These are phyloP conservation scores for Podila epicladia DNA, from an alignment of 192 early-diverging fungal genomes.

Conservation along the genomic window DNA sequence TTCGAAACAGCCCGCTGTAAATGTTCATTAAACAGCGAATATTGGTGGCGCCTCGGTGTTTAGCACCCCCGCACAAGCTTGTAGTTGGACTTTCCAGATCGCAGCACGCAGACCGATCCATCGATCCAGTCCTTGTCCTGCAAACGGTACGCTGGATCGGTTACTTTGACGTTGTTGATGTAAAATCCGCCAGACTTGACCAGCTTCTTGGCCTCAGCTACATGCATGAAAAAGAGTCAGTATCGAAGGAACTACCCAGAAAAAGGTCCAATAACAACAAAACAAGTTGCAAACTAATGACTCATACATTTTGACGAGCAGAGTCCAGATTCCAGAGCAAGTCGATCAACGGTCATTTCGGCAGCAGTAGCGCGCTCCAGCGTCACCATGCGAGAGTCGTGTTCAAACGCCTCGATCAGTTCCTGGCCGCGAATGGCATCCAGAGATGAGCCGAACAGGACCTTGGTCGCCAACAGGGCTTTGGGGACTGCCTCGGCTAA, in stretches of 20 bases:
- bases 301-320: constrained; percentile 75
- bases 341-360: constrained; percentile 63
- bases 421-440: constrained; percentile 57
- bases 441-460: constrained; percentile 77
- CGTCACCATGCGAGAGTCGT: constrained; percentile 65
- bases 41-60: too few species aligned
- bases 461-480: constrained; percentile 75
- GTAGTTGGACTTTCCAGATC: constrained; percentile 86
- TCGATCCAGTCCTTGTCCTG: constrained; percentile 68
- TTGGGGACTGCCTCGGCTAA: constrained; percentile 66
- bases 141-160: constrained; percentile 52
- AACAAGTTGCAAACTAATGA: background rate
- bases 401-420: constrained; percentile 77
- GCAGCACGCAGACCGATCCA: constrained; percentile 70
- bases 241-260: background rate
- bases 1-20: too few species aligned
- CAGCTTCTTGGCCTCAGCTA: constrained; percentile 81
- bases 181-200: constrained; percentile 86
- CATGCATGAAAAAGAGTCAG: background rate
- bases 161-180: constrained; percentile 69
- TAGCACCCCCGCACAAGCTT: constrained; percentile 56
- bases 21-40: too few species aligned
- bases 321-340: constrained; percentile 69
- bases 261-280: background rate
- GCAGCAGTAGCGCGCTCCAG: constrained; percentile 53